Base-by-base conservation (phyloP, 2,329 filamentous ascomycete genomes). In the Talaromyces sp. region DNA sequence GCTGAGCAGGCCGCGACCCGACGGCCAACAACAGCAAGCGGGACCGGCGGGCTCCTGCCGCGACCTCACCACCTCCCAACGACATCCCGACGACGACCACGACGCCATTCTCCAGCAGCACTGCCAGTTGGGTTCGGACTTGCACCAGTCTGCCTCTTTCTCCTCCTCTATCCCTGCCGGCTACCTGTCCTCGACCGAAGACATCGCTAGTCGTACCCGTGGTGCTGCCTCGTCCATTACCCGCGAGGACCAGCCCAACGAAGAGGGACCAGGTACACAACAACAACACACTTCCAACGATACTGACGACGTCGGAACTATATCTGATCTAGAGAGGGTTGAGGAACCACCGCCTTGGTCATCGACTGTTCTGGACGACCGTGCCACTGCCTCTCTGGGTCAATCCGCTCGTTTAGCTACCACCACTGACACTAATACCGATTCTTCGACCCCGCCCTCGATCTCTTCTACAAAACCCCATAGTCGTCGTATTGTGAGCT, bases 171-270 rank as follows among this genome's bases (percentile, higher is more conserved):
- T 38, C 24, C 24, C 65, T 38, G 67, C 61, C 9, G 53, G 62
- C 51, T 68, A 67, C 59, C 62, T 56, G 63, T 58, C 21, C 63
- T 61, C 35, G 64, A 8, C 17, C 14, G 55, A 67, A 41, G 63
- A 67, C 26, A 58, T 63, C 54, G 56, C 63, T 55, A 58, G 55
- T 38, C 60, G n/a, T 11, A 17, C 11, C 43, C 43, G 61, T 46
- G 51, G 62, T 62, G 52, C 46, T 35, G 55, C 38, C 41, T 57
- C 35, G 17, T 43, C 55, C 35, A 27, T 35, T 7, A 27, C 32
- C 24, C n/a, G 24, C 24, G 9, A 32, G 26, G 52, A 38, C 24
- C 49, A 50, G 46, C 26, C 49, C 49, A 10, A 52, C 49, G 26
- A 52, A 29, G 49, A 27, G 26, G 49, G 24, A 24, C 43, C 43